phyloP scores from a whole-genome alignment of 2,329 filamentous ascomycete genomes.

The Penicillium sp. region DNA sequence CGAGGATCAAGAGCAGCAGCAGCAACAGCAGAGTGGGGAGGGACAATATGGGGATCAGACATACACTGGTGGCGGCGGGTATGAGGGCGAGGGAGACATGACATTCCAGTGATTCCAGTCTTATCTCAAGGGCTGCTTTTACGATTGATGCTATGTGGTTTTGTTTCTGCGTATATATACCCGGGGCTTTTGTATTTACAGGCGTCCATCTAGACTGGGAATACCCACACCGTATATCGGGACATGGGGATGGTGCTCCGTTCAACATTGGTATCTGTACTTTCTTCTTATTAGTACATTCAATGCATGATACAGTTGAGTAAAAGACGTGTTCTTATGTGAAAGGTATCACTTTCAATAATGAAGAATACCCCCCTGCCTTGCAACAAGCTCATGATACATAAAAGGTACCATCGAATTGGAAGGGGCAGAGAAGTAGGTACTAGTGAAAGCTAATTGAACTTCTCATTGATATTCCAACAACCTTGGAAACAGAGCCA shows the following conservation, averaged over 20 bases:
- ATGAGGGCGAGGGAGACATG: constrained; percentile 25
- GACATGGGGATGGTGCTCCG: neutral
- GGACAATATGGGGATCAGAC: constrained; percentile 19
- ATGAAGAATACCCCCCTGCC: too few relatives aligned
- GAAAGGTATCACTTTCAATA: too few relatives aligned
- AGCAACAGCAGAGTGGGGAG: constrained; percentile 22
- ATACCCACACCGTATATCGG: neutral
- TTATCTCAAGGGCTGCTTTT: neutral
- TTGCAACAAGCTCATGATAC: too few relatives aligned
- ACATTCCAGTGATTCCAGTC: constrained; percentile 24
- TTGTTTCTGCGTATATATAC: constrained; percentile 15
- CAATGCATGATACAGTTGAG: neutral
- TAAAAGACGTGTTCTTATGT: neutral
- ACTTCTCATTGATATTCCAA: too few relatives aligned
- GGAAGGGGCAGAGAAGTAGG: too few relatives aligned
- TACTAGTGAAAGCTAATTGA: too few relatives aligned
- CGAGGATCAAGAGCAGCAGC: constrained; percentile 45
- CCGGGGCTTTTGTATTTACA: neutral
- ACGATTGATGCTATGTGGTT: neutral
- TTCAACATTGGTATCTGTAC: neutral
- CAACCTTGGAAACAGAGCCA: too few relatives aligned
- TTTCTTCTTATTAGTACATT: neutral
- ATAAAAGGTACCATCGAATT: too few relatives aligned
- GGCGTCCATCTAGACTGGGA: neutral
- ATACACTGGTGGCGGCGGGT: constrained; percentile 14